Base-by-base conservation (phyloP, 2,329 filamentous ascomycete genomes). In the Thelonectria rubi region DNA sequence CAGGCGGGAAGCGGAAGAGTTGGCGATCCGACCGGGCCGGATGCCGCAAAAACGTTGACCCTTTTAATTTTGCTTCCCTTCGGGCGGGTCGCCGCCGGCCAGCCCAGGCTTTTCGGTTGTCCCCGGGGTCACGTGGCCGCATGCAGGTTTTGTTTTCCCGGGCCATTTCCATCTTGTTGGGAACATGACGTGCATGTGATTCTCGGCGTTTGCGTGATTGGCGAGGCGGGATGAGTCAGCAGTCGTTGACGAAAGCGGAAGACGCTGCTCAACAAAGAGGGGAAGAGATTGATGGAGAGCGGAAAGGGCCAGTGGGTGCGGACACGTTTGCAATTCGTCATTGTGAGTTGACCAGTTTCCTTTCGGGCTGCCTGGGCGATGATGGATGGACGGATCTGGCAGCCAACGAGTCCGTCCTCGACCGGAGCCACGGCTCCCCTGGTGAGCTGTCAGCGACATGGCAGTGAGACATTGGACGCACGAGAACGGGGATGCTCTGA, bases 11-110 rank as follows among this genome's bases (percentile, higher is more conserved):
- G 67, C 65, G 64, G 69, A 68, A 71, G 64, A 71, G 65, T 64
- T 70, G 63, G 66, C 60, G 62, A 70, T 67, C 71, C 68, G 69
- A 55, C 55, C 24, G 58, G 48, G 30, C 58, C 58, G 58, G 58
- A 30, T n/a, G 48, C 48, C 58, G 58, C 58, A 61, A 56, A 56
- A 61, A 53, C 58, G 52, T 61, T 61, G 53, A 37, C 58, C 58
- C 53, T 52, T 26, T 26, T 14, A 15, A 17, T n/a, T 7, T 14
- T 17, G 26, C 17, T n/a, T 30, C 46, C 45, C 20, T 30, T 47
- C 20, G 21, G 37, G 49, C 39, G 34, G 49, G 11, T 26, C 40
- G 37, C 53, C 17, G 40, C 21, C 26, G 37, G 34, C 40, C 32
- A 34, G 30, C 9, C 39, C 26, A 52, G 20, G n/a, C 40, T 37